Evolutionary conservation across 73 alveolate genomes (phyloP).

Genomic region (Paramecium biaurelia): DNA sequence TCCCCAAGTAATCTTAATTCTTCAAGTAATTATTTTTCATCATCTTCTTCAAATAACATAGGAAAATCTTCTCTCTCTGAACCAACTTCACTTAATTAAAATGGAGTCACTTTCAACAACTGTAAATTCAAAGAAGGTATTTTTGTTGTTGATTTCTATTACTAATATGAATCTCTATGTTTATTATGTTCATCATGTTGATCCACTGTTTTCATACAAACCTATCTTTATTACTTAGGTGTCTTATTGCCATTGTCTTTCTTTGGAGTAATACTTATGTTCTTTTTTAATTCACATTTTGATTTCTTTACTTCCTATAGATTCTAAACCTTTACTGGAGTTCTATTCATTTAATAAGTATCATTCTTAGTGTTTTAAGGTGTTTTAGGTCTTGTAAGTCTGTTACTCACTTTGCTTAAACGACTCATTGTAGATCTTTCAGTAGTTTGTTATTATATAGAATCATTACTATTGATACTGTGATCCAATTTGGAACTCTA

Average conservation of each 20-base stretch:
- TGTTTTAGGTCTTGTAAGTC: background rate
- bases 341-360: background rate
- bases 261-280: background rate
- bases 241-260: background rate
- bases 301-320: background rate
- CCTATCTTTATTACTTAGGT: background rate
- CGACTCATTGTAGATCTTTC: background rate
- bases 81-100: background rate
- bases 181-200: background rate
- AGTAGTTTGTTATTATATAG: background rate
- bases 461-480: background rate
- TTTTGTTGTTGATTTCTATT: background rate
- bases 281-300: background rate
- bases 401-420: background rate
- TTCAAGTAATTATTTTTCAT: background rate
- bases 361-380: background rate
- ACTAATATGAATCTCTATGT: background rate
- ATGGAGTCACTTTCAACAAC: background rate
- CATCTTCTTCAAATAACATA: constrained; percentile 11
- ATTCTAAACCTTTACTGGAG: background rate
- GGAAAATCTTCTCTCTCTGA: constrained; percentile 19
- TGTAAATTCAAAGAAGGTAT: background rate
- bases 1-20: background rate
- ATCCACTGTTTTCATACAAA: background rate
- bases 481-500: background rate